A percentile compares a stretch with the other conserved stretches of the same genome.
phyloP scores from a whole-genome alignment of 1,284 basidiomycete species.

The Thecaphora frezii region DNA sequence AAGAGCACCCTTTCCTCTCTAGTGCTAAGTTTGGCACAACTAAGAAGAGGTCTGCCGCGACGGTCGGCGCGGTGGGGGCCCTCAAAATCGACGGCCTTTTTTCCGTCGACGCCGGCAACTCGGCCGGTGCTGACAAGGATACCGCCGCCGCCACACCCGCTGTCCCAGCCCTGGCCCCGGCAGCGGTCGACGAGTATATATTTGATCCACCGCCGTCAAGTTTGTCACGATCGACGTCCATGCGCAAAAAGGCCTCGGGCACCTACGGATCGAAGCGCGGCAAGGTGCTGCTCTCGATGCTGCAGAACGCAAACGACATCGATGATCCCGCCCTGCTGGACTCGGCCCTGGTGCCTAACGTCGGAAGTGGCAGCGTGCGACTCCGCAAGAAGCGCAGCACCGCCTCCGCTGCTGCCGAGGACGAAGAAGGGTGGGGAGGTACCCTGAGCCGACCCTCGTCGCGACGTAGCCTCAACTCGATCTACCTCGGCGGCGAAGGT shows the following conservation, averaged over 20 bases:
- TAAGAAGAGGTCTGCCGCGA: conserved; percentile 2
- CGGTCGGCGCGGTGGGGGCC: no score
- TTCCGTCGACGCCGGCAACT: no score
- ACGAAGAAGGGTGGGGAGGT: conserved; percentile 39
- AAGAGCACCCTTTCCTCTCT: background rate
- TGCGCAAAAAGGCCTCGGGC: conserved; percentile 17
- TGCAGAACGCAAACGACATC: conserved; percentile 8
- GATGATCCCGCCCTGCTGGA: conserved; percentile 13
- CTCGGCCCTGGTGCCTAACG: background rate
- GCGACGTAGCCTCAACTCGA: conserved; percentile 11
- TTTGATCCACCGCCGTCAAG: conserved; percentile 9
- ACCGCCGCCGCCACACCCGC: background rate
- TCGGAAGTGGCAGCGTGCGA: conserved; percentile 5
- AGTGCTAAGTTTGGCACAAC: conserved; percentile 30
- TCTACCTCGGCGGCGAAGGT: conserved; percentile 4
- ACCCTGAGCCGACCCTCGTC: conserved; percentile 21
- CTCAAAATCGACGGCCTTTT: conserved; percentile 4
- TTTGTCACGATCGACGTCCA: conserved; percentile 3
- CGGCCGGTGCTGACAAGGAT: no score
- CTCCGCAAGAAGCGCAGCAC: conserved; percentile 6
- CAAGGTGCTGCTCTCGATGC: conserved; percentile 26
- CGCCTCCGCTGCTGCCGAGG: conserved; percentile 5
- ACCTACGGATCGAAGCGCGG: conserved; percentile 35
- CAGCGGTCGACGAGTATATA: conserved; percentile 14
- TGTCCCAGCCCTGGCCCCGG: background rate